phyloP scores from a whole-genome alignment of 2,329 filamentous ascomycete genomes.

The Fusarium scirpi region DNA sequence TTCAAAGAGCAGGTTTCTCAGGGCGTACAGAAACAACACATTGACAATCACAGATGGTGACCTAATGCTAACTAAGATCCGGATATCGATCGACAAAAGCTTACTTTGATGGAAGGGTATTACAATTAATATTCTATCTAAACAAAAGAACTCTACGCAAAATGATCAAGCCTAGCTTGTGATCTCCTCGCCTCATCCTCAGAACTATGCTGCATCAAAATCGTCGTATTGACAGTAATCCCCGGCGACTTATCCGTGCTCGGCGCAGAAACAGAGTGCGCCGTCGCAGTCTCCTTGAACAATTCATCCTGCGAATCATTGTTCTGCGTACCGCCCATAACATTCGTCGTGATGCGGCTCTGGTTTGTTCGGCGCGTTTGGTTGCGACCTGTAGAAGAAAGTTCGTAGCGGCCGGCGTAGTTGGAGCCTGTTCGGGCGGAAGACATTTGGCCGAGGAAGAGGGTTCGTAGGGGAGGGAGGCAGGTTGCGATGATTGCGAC shows the following conservation, averaged over 20 bases:
- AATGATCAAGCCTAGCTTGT: constrained; percentile 6
- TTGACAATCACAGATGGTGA: too few relatives aligned
- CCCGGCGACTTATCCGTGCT: constrained; percentile 23
- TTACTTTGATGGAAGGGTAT: neutral
- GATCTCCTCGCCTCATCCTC: constrained; percentile 15
- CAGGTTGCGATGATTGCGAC: constrained; percentile 56
- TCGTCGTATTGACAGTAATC: constrained; percentile 40
- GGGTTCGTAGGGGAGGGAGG: constrained; percentile 48
- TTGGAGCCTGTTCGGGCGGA: constrained; percentile 35
- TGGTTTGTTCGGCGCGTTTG: constrained; percentile 37
- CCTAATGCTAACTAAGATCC: too few relatives aligned
- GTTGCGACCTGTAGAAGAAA: constrained; percentile 34
- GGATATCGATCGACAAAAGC: neutral
- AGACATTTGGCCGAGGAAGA: constrained; percentile 40
- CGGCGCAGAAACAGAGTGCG: neutral
- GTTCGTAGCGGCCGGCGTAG: constrained; percentile 38
- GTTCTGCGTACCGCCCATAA: constrained; percentile 38
- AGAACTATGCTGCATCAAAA: constrained; percentile 30
- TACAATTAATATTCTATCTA: neutral
- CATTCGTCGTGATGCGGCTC: constrained; percentile 41
- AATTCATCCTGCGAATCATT: constrained; percentile 44
- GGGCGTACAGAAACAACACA: too few relatives aligned
- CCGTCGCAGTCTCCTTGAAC: constrained; percentile 23
- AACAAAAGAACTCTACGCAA: constrained; percentile 2
- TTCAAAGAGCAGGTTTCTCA: neutral